Base-by-base conservation (phyloP, 225 moss, liverwort and hornwort genomes). In the Straminergon stramineum region DNA sequence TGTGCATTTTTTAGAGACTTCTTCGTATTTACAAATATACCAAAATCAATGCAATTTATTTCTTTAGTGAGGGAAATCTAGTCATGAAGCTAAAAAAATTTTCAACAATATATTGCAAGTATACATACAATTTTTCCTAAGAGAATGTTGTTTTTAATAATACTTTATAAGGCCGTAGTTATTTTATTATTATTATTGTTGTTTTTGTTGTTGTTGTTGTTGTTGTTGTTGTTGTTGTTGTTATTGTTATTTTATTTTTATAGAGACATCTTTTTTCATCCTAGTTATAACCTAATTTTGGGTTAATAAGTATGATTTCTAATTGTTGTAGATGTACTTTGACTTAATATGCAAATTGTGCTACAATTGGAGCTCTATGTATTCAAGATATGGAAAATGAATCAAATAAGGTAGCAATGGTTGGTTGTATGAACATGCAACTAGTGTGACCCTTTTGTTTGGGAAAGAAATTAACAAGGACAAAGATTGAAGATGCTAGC, bases 401-500 rank as follows among this genome's bases (percentile, higher is more conserved):
- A 53, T 34, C 34, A 34, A 77, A 13, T 0, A 32, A 34, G 2
- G 21, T 21, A 34, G 7, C 34, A 52, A 34, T 76, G 6, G 32
- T 20, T 2, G 1, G 4, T 5, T 34, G 13, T 52, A 52, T 5
- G 0, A 52, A 52, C 20, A 52, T 13, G 13, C 34, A 34, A 76
- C 4, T 52, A 21, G 13, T 76, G 34, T 13, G 5, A 14, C 13
- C 13, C 0, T 76, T 34, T 53, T 53, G 5, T 0, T 0, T 35
- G 14, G 9, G 5, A 0, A 8, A 77, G 5, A 34, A 76, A 48
- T 52, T 52, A 20, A 32, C 7, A 13, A 45, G 13, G 13, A 21
- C 19, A 34, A 32, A 21, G 5, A 20, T 52, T 52, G 52, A 76
- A 52, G 34, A 21, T 21, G 8, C 35, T 53, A 5, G 14, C 9